Conservation (phyloP, 2,329 filamentous ascomycete genomes). For the Sporothrix mexicana region DNA sequence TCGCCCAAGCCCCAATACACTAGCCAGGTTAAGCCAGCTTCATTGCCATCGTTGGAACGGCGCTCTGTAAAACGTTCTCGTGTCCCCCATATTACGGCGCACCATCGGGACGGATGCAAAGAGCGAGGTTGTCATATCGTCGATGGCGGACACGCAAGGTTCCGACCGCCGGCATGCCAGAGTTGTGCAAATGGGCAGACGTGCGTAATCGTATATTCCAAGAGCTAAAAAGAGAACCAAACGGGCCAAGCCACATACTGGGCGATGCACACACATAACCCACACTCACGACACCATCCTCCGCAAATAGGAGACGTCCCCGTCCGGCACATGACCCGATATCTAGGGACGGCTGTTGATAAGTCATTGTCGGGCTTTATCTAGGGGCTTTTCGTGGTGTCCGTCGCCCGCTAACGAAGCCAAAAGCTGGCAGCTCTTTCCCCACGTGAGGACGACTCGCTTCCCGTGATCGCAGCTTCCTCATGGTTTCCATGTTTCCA, state of each 20-base stretch:
- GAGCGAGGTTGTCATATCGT: neutral
- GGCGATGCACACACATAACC: neutral
- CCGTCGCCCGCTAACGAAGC: constrained; percentile 3
- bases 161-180: neutral
- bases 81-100: constrained; percentile 15
- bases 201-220: neutral
- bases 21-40: neutral
- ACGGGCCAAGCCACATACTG: neutral
- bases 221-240: constrained; percentile 1
- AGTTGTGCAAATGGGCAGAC: neutral
- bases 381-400: neutral
- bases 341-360: neutral
- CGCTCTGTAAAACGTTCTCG: constrained; percentile 14
- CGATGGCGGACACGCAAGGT: neutral
- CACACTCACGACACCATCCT: neutral
- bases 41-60: neutral
- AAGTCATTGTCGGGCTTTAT: too few species aligned
- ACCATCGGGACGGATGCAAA: neutral
- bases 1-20: constrained; percentile 18
- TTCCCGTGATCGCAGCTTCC: constrained; percentile 14
- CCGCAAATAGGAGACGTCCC: neutral
- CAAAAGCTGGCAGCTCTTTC: constrained; percentile 18
- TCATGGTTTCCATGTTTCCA: neutral
- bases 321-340: constrained; percentile 1
- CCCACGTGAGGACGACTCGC: neutral